Base-by-base conservation (phyloP, 1,284 basidiomycete species). In the Melampsora abietis-canadensis region DNA sequence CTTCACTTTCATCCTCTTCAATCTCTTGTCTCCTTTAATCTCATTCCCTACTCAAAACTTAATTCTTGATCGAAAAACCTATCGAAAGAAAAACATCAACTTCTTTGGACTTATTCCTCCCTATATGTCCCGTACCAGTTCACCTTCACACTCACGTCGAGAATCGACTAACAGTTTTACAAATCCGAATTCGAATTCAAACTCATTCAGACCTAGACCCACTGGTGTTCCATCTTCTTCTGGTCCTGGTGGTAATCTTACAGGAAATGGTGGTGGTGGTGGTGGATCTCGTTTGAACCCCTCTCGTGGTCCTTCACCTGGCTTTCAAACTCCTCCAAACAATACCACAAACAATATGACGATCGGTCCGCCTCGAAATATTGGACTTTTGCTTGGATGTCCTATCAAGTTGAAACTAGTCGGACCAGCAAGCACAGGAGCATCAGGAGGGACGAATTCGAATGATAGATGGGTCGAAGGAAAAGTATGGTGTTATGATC, bases 401-500 rank as follows among this genome's bases (percentile, higher is more conserved):
- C 31, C 44, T 3, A 65, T 75, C 44, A 75, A 75, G 48, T 57
- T 75, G 3, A 75, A 75, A 51, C n/a, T 75, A 17, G 66, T 67
- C 44, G 70, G 66, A 59, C 30, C 57, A 19, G 12, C 30, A 40
- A 10, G 37, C 6, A 40, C 37, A 40, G 37, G 37, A 40, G 37
- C 10, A 7, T n/a, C 19, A 40, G 30, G 40, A 24, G 37, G 63
- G 19, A 24, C 63, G 14, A 47, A 66, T 54, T n/a, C 31, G 14
- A 44, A 19, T 44, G 66, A 75, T 17, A 31, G 66, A 40, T 67
- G 64, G 65, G 73, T 63, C 21, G 65, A 75, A 37, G 73, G 73
- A 2, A 48, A 51, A 48, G 59, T 75, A 21, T 75, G 73, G 73
- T 75, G 65, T 27, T 75, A 75, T 21, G 73, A 75, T 37, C 66